Evolutionary conservation across 352 stramenopile species (phyloP).

Genomic region (Pythium scleroteichum): DNA sequence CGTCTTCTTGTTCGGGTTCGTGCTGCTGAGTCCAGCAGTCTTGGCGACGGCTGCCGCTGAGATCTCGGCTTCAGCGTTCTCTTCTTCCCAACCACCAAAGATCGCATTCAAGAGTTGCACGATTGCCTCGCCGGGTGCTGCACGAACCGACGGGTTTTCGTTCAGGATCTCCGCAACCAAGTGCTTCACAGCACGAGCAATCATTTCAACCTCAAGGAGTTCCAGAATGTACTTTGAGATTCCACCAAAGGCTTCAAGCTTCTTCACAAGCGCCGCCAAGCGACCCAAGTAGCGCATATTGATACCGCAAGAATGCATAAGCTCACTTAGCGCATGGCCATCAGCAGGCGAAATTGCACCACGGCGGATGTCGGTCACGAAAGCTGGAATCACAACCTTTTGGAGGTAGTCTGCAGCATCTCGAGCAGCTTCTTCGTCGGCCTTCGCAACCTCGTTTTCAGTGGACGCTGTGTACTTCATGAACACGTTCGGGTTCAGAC

Average conservation of each 20-base stretch:
- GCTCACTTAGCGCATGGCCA: slow-evolving; percentile 90
- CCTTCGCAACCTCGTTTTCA: slow-evolving; percentile 57
- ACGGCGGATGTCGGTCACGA: slow-evolving; percentile 82
- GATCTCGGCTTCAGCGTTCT: slow-evolving; percentile 11
- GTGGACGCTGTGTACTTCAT: slow-evolving; percentile 86
- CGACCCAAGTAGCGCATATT: slow-evolving; percentile 97
- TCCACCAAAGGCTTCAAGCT: slow-evolving; percentile 82
- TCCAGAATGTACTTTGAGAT: slow-evolving; percentile 94
- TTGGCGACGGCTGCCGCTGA: slow-evolving; percentile 19
- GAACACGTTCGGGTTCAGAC: slow-evolving; percentile 88
- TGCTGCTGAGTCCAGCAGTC: slow-evolving; percentile 31
- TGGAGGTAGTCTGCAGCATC: slow-evolving; percentile 85
- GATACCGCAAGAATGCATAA: slow-evolving; percentile 95
- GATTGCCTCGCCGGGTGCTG: slow-evolving; percentile 71
- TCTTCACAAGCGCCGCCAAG: slow-evolving; percentile 86
- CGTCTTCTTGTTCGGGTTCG: slow-evolving; percentile 35
- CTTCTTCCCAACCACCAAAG: slow-evolving; percentile 50
- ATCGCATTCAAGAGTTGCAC: slow-evolving; percentile 87
- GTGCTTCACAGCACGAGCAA: slow-evolving; percentile 91
- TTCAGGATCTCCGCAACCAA: slow-evolving; percentile 73
- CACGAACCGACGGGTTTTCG: slow-evolving; percentile 54
- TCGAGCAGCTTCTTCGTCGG: slow-evolving; percentile 71
- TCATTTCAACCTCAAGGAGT: slow-evolving; percentile 96
- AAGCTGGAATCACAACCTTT: slow-evolving; percentile 83
- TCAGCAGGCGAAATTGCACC: slow-evolving; percentile 85